Conservation (phyloP, 2,329 filamentous ascomycete species). For the Fusarium guadeloupense region DNA sequence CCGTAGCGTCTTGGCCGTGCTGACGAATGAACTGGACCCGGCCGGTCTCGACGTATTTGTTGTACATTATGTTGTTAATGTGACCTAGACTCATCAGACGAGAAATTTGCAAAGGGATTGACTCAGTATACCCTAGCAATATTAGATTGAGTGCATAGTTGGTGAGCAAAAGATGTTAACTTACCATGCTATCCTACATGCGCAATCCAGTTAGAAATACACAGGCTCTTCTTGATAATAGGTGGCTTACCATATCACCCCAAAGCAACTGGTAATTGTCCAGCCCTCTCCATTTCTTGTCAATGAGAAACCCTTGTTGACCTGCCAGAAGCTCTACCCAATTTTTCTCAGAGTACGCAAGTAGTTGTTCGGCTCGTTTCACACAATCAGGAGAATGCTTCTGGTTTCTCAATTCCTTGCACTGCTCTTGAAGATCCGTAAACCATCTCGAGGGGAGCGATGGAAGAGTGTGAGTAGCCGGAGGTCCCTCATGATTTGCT, state of each 20-base stretch:
- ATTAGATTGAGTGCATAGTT: not conserved
- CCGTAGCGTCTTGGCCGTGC: constrained; percentile 7
- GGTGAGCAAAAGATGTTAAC: fast-evolving
- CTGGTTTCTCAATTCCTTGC: not conserved
- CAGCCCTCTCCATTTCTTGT: constrained; percentile 21
- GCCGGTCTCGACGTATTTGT: constrained; percentile 27
- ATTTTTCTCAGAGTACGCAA: not conserved
- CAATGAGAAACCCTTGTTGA: constrained; percentile 14
- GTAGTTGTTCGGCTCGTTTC: not conserved
- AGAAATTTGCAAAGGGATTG: not conserved
- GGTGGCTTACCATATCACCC: constrained; percentile 28
- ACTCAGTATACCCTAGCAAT: not conserved
- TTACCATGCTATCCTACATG: constrained; percentile 26
- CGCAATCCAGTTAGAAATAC: not conserved
- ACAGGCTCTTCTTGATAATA: fast-evolving
- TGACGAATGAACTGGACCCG: constrained; percentile 20
- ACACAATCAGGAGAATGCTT: not conserved
- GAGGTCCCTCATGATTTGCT: not conserved
- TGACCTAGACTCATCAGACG: constrained; percentile 14
- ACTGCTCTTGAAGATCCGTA: constrained; percentile 12
- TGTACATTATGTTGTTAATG: constrained; percentile 34
- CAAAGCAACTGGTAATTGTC: constrained; percentile 24
- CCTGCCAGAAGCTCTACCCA: constrained; percentile 26
- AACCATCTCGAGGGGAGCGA: constrained; percentile 25
- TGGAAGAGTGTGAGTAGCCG: not conserved